Conservation (phyloP, 352 stramenopile genomes). For the Thalassiosira mediterranea region DNA sequence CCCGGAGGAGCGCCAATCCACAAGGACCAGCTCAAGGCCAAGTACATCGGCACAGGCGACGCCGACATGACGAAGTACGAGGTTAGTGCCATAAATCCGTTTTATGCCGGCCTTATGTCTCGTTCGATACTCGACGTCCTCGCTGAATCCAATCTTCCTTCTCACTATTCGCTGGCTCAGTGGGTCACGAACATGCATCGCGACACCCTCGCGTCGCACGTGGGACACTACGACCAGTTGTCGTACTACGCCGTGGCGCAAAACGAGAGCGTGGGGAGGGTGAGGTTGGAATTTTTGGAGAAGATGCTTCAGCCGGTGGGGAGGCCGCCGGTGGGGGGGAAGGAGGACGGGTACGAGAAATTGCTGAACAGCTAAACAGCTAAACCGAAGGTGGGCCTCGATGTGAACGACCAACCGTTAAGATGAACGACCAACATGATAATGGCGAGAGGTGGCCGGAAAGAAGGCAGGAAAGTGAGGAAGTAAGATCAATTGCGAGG, state of each 20-base stretch:
- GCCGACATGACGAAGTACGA: constrained; percentile 97
- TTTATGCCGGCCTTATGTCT: no score
- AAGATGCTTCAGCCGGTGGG: constrained; percentile 92
- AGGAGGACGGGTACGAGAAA: constrained; percentile 44
- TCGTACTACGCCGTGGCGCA: constrained; percentile 96
- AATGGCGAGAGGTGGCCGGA: no score
- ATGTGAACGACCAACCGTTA: no score
- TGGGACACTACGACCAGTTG: constrained; percentile 97
- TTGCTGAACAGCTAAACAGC: constrained; percentile 34
- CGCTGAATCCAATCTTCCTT: no score
- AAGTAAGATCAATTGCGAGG: no score
- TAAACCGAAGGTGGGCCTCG: no score
- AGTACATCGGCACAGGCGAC: constrained; percentile 85
- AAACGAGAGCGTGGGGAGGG: constrained; percentile 94
- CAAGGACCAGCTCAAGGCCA: constrained; percentile 82
- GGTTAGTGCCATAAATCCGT: no score
- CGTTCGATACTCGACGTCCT: no score
- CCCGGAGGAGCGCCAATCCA: constrained; percentile 76
- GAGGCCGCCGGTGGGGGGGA: constrained; percentile 64
- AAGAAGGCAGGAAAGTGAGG: no score
- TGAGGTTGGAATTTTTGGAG: constrained; percentile 91
- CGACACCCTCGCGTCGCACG: constrained; percentile 95
- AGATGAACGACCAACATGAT: no score
- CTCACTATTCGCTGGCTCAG: no score
- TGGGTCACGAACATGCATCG: constrained; percentile 98